These are phyloP conservation scores for Suillus alpinus DNA, from an alignment of 768 basidiomycete genomes.

Conservation along the genomic window DNA sequence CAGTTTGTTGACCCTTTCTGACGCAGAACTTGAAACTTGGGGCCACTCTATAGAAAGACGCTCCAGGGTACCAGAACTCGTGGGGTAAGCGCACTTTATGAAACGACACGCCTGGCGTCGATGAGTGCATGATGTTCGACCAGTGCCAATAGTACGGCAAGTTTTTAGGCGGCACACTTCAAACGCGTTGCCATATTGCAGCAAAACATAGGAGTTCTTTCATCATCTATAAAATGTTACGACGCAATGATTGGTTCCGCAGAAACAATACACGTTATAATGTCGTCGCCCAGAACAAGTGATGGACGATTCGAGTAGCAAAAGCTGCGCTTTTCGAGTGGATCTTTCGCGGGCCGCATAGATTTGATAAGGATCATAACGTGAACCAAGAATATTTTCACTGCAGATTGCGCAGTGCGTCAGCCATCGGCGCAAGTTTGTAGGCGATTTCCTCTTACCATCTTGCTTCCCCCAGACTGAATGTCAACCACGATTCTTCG, in stretches of 20 bases:
- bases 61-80: slow-evolving; percentile 27
- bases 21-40: too few species aligned
- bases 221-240: background rate
- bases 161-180: slow-evolving; percentile 2
- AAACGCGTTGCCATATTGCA: slow-evolving; percentile 1
- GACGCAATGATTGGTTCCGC: background rate
- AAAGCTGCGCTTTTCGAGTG: slow-evolving; percentile 46
- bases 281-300: slow-evolving; percentile 19
- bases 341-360: slow-evolving; percentile 38
- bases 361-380: slow-evolving; percentile 34
- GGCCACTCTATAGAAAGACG: background rate
- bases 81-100: slow-evolving; percentile 47
- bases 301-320: slow-evolving; percentile 50
- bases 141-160: slow-evolving; percentile 1
- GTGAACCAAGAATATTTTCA: slow-evolving; percentile 28
- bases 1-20: background rate
- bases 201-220: background rate
- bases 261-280: background rate
- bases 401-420: slow-evolving; percentile 6
- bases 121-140: slow-evolving; percentile 39
- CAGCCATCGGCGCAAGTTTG: background rate
- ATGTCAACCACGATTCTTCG: slow-evolving; percentile 19
- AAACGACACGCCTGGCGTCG: slow-evolving; percentile 46
- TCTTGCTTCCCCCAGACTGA: slow-evolving; percentile 12
- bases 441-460: slow-evolving; percentile 9